Evolutionary conservation across 305 asterid genomes (phyloP).

Genomic region (Fraxinus platypoda): DNA sequence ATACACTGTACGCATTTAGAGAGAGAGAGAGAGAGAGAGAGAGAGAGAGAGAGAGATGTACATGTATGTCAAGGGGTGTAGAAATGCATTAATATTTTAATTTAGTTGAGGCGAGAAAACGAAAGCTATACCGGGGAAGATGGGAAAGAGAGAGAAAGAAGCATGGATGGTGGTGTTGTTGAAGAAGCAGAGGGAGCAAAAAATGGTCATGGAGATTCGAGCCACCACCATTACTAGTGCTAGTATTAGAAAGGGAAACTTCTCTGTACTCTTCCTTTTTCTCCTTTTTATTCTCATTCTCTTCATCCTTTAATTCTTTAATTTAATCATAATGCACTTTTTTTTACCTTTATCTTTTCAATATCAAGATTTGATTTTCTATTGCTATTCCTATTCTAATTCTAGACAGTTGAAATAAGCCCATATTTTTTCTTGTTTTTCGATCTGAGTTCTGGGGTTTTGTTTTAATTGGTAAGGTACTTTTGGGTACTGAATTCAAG

Average conservation of each 20-base stretch:
- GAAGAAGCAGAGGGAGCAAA: conserved; percentile 43
- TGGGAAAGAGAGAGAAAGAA: conserved; percentile 39
- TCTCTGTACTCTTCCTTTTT: conserved; percentile 64
- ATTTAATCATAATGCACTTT: neutral
- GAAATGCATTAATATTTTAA: conserved; percentile 43
- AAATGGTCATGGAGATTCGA: conserved; percentile 64
- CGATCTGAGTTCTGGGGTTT: conserved; percentile 44
- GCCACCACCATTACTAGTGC: conserved; percentile 45
- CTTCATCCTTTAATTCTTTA: conserved; percentile 61
- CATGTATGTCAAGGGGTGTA: conserved; percentile 19
- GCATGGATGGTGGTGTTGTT: conserved; percentile 32
- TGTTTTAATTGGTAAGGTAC: conserved; percentile 15
- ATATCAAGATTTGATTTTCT: conserved; percentile 30
- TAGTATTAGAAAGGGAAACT: conserved; percentile 44
- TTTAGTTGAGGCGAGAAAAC: conserved; percentile 43
- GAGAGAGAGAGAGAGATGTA: conserved; percentile 20
- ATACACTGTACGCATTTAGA: neutral
- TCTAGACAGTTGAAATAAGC: conserved; percentile 30
- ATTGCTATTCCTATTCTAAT: conserved; percentile 14
- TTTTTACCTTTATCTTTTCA: conserved; percentile 17
- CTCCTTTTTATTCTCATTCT: conserved; percentile 76
- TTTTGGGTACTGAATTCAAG: conserved; percentile 19
- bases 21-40: too few species aligned
- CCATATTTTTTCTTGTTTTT: conserved; percentile 33
- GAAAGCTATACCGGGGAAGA: conserved; percentile 50